Evolutionary conservation across 148 eudicot genomes (phyloP).

Genomic region (Rhododendron molle): DNA sequence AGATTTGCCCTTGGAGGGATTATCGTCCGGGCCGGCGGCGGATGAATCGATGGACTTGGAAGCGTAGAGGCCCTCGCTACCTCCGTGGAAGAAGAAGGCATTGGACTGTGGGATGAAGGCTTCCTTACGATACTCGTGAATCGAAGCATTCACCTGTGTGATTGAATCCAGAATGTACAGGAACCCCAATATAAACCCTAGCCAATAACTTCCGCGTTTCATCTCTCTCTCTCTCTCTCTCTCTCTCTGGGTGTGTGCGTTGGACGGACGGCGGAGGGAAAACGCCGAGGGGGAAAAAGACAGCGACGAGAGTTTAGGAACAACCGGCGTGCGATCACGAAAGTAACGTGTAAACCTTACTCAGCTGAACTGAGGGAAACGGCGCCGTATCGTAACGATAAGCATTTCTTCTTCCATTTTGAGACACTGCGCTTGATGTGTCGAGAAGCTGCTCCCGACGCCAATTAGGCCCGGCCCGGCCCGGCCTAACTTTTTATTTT

Average conservation of each 20-base stretch:
- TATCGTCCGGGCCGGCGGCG: slow-evolving; percentile 25
- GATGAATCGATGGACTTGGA: slow-evolving; percentile 34
- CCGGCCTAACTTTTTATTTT: no score
- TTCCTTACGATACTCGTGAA: slow-evolving; percentile 74
- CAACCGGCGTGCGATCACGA: not conserved
- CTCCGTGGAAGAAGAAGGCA: slow-evolving; percentile 87
- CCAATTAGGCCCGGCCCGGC: no score
- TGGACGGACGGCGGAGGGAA: not conserved
- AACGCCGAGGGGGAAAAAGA: not conserved
- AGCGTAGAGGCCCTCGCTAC: slow-evolving; percentile 93
- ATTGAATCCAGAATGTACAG: slow-evolving; percentile 23
- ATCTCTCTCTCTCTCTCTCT: slow-evolving; percentile 5
- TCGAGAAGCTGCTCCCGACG: not conserved
- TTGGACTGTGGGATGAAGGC: slow-evolving; percentile 50
- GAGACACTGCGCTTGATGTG: no score
- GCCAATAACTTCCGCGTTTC: not conserved
- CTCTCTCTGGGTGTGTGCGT: not conserved
- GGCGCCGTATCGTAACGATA: not conserved
- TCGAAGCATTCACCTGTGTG: slow-evolving; percentile 33
- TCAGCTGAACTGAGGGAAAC: not conserved
- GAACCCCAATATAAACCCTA: slow-evolving; percentile 41
- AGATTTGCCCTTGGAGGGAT: slow-evolving; percentile 53
- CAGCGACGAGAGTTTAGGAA: not conserved
- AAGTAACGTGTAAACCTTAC: not conserved
- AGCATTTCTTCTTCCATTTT: not conserved